Conservation (phyloP, 768 basidiomycete genomes). For the Sutorius australiensis region DNA sequence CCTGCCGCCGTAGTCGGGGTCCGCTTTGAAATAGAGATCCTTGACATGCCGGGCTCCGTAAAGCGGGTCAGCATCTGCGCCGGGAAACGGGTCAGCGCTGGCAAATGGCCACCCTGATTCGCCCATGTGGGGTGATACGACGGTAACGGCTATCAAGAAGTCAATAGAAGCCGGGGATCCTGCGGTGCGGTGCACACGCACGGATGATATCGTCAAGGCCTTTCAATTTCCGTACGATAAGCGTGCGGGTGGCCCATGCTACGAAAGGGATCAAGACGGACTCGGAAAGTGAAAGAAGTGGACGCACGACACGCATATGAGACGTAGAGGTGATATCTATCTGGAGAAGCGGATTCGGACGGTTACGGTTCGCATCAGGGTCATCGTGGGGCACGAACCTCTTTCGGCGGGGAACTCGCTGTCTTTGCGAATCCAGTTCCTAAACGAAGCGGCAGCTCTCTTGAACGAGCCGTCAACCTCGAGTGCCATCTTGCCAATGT, state of each 20-base stretch:
- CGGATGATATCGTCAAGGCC: conserved; percentile 83
- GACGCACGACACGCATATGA: conserved; percentile 78
- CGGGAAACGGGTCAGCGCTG: conserved; percentile 61
- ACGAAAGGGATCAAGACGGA: neutral
- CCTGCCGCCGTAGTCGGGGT: conserved; percentile 71
- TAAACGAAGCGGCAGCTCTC: conserved; percentile 48
- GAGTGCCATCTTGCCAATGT: conserved; percentile 53
- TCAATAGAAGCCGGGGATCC: neutral
- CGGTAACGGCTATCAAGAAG: conserved; percentile 55
- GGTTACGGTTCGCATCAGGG: no score
- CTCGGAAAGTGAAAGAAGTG: neutral
- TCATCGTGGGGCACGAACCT: conserved; percentile 42
- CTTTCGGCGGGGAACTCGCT: conserved; percentile 70
- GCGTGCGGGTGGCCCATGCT: conserved; percentile 93
- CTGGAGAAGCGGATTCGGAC: conserved; percentile 35
- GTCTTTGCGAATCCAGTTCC: conserved; percentile 51
- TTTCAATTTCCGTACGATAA: conserved; percentile 89
- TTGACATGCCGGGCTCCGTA: conserved; percentile 67
- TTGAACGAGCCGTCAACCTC: conserved; percentile 67
- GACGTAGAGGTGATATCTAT: conserved; percentile 90
- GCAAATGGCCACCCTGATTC: conserved; percentile 85
- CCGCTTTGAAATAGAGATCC: conserved; percentile 79
- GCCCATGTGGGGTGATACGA: conserved; percentile 87
- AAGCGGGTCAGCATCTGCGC: conserved; percentile 71
- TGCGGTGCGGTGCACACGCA: conserved; percentile 34